Conservation (phyloP, 345 rosid genomes). For the Noccaea bulbosa region DNA sequence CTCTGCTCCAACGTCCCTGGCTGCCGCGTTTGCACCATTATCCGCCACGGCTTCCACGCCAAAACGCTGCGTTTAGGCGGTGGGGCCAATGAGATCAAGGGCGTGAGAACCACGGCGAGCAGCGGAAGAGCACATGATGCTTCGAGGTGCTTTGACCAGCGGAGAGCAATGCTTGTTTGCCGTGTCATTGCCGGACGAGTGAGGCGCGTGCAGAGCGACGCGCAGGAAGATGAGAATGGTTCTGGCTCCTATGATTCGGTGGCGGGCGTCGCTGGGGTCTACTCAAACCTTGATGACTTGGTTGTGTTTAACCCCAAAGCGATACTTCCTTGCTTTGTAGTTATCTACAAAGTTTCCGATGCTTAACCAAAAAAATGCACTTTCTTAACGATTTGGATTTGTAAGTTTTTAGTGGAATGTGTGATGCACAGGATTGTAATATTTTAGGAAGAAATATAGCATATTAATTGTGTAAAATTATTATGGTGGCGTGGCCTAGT, state of each 20-base stretch:
- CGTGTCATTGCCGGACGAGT: slow-evolving; percentile 86
- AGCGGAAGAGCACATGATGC: slow-evolving; percentile 88
- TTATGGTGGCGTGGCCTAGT: slow-evolving; percentile 4
- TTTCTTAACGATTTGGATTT: slow-evolving; percentile 8
- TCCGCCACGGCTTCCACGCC: slow-evolving; percentile 73
- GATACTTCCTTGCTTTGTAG: slow-evolving; percentile 84
- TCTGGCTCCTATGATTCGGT: slow-evolving; percentile 67
- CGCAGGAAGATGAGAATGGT: slow-evolving; percentile 46
- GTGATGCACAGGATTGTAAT: slow-evolving; percentile 11
- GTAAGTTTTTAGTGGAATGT: slow-evolving; percentile 16
- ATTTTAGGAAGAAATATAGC: neutral
- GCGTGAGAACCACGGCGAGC: slow-evolving; percentile 71
- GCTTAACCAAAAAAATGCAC: neutral
- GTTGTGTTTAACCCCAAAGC: slow-evolving; percentile 71
- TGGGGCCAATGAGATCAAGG: slow-evolving; percentile 43
- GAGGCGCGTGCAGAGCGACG: slow-evolving; percentile 53
- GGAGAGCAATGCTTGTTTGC: slow-evolving; percentile 83
- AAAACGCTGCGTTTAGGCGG: slow-evolving; percentile 45
- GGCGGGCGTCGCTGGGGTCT: slow-evolving; percentile 60
- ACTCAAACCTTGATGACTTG: slow-evolving; percentile 71
- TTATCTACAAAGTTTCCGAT: slow-evolving; percentile 55
- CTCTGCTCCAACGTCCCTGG: slow-evolving; percentile 71
- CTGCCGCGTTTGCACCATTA: slow-evolving; percentile 79
- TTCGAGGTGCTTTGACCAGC: slow-evolving; percentile 52
- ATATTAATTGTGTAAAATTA: slow-evolving; percentile 6